Conservation (phyloP, 345 rosid genomes). For the Eutrema heterophyllum region DNA sequence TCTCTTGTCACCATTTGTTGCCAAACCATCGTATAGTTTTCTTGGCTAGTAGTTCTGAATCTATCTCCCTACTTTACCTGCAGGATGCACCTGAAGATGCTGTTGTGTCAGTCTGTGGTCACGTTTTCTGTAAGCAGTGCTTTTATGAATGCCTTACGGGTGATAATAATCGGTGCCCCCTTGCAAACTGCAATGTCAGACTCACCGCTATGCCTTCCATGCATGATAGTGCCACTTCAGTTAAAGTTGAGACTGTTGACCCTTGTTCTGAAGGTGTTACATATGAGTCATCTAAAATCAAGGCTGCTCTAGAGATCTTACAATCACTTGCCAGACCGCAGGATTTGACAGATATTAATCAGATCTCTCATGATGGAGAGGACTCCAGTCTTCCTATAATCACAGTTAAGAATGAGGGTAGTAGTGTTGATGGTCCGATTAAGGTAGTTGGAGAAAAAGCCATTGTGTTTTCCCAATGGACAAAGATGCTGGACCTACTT, state of each 20-base stretch:
- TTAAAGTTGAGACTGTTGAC: slow-evolving; percentile 26
- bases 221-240: slow-evolving; percentile 36
- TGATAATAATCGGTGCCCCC: slow-evolving; percentile 69
- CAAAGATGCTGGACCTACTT: slow-evolving; percentile 85
- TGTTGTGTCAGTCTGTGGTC: slow-evolving; percentile 79
- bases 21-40: neutral
- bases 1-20: neutral
- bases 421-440: slow-evolving; percentile 21
- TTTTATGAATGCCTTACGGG: slow-evolving; percentile 69
- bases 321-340: slow-evolving; percentile 49
- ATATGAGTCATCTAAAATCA: slow-evolving; percentile 79
- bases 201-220: slow-evolving; percentile 42
- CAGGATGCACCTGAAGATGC: slow-evolving; percentile 99
- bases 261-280: slow-evolving; percentile 29
- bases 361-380: slow-evolving; percentile 27
- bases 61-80: neutral
- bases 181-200: slow-evolving; percentile 54
- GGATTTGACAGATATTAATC: slow-evolving; percentile 23
- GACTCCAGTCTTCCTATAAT: slow-evolving; percentile 27
- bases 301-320: slow-evolving; percentile 79
- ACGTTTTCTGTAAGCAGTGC: slow-evolving; percentile 95
- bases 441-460: slow-evolving; percentile 71
- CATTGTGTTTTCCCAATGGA: slow-evolving; percentile 97
- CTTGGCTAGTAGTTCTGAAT: slow-evolving; percentile 8
- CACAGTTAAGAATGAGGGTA: slow-evolving; percentile 11